These are phyloP conservation scores for Russula emetica DNA, from an alignment of 768 basidiomycete species.

Conservation along the genomic window DNA sequence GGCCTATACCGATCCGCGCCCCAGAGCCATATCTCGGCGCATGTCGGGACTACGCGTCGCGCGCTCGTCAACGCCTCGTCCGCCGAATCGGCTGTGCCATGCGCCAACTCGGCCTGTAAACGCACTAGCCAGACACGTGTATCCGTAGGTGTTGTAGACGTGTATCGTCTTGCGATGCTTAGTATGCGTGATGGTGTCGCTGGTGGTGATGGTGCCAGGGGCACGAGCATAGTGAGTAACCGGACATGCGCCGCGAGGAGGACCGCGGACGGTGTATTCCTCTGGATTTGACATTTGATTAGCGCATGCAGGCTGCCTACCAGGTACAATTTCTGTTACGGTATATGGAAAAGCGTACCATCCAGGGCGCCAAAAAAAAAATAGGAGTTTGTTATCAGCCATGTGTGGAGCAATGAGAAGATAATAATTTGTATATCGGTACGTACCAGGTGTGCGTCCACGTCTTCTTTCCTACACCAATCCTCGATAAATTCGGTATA, in stretches of 20 bases:
- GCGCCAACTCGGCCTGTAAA: conserved; percentile 42
- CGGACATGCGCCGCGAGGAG: conserved; percentile 39
- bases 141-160: conserved; percentile 36
- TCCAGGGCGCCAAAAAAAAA: neutral
- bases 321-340: conserved; percentile 52
- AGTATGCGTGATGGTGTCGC: conserved; percentile 32
- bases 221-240: conserved; percentile 32
- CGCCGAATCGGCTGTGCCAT: conserved; percentile 31
- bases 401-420: neutral
- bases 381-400: neutral
- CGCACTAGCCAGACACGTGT: conserved; percentile 52
- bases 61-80: conserved; percentile 45
- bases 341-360: too few species aligned
- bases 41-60: conserved; percentile 38
- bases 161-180: conserved; percentile 46
- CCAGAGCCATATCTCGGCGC: conserved; percentile 51
- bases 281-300: conserved; percentile 38
- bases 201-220: conserved; percentile 25
- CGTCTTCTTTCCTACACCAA: conserved; percentile 40
- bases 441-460: conserved; percentile 35
- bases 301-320: conserved; percentile 42
- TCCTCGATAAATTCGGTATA: conserved; percentile 46
- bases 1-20: conserved; percentile 36
- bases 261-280: conserved; percentile 30
- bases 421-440: neutral